Evolutionary conservation across 495 filamentous ascomycete genomes (phyloP).

Genomic region (Barbatosphaeria neglecta): DNA sequence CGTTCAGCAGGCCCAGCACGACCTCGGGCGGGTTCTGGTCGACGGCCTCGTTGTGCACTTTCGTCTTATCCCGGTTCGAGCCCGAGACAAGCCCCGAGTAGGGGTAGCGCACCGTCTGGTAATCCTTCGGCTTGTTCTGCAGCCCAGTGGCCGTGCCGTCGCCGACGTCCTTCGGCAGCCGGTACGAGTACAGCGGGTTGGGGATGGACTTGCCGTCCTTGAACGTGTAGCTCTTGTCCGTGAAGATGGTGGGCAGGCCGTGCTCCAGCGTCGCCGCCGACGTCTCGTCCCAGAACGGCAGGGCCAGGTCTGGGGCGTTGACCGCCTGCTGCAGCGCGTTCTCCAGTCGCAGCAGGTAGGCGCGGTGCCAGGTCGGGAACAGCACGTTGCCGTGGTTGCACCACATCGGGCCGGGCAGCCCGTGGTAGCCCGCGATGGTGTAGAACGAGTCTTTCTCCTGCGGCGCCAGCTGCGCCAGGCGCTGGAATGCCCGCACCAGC

Average conservation of each 20-base stretch:
- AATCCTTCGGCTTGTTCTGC: conserved; percentile 12
- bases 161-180: conserved; percentile 5
- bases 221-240: background rate
- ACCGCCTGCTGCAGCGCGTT: conserved; percentile 9
- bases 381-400: conserved; percentile 25
- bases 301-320: conserved; percentile 5
- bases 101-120: conserved; percentile 12
- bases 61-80: background rate
- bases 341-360: no score
- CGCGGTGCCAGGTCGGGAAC: conserved; percentile 33
- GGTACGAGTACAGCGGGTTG: conserved; percentile 16
- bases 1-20: conserved; percentile 1
- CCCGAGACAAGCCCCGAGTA: conserved; percentile 12
- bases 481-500: conserved; percentile 7
- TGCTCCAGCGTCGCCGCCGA: background rate
- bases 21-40: background rate
- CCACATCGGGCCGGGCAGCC: conserved; percentile 14
- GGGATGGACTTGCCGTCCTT: conserved; percentile 2
- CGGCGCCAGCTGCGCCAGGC: conserved; percentile 2
- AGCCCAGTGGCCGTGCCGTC: conserved; percentile 3
- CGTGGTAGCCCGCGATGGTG: conserved; percentile 16
- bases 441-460: conserved; percentile 11
- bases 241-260: conserved; percentile 5
- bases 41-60: conserved; percentile 5
- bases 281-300: conserved; percentile 18